phyloP scores from a whole-genome alignment of 495 filamentous ascomycete species.

The Pyrenula aspistea region DNA sequence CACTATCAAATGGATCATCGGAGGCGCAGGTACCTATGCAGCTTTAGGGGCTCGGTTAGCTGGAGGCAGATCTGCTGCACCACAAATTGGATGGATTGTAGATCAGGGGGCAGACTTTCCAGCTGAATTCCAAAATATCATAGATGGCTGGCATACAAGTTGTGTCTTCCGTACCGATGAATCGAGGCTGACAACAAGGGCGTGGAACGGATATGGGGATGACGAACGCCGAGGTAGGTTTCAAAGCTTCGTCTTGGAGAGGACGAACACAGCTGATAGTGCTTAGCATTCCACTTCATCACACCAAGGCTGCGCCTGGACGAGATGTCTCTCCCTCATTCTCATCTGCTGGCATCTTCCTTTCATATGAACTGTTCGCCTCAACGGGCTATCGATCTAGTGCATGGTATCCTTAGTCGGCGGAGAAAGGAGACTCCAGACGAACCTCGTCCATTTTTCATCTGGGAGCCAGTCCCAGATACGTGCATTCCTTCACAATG shows the following conservation, averaged over 20 bases:
- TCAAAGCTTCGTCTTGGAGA: constrained; percentile 1
- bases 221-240: constrained; percentile 40
- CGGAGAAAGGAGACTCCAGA: constrained; percentile 20
- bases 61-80: constrained; percentile 32
- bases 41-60: constrained; percentile 83
- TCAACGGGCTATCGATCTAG: constrained; percentile 60
- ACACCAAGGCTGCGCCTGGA: constrained; percentile 77
- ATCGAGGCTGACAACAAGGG: constrained; percentile 67
- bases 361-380: constrained; percentile 87
- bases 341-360: constrained; percentile 54
- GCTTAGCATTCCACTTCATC: constrained; percentile 69
- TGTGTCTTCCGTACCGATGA: constrained; percentile 54
- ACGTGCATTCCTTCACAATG: constrained; percentile 69
- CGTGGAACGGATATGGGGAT: constrained; percentile 75
- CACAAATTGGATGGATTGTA: constrained; percentile 77
- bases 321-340: constrained; percentile 39
- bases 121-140: constrained; percentile 39
- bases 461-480: constrained; percentile 95
- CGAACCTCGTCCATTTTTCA: constrained; percentile 49
- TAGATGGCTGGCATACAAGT: constrained; percentile 63
- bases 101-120: constrained; percentile 87
- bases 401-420: constrained; percentile 45
- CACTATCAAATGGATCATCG: constrained; percentile 58
- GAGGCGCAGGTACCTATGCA: constrained; percentile 77
- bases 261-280: constrained; percentile 16